Percentiles rank a stretch among this genome's conserved stretches.
phyloP scores from a whole-genome alignment of 2,329 filamentous ascomycete species.

The Cladosporium oxysporum region DNA sequence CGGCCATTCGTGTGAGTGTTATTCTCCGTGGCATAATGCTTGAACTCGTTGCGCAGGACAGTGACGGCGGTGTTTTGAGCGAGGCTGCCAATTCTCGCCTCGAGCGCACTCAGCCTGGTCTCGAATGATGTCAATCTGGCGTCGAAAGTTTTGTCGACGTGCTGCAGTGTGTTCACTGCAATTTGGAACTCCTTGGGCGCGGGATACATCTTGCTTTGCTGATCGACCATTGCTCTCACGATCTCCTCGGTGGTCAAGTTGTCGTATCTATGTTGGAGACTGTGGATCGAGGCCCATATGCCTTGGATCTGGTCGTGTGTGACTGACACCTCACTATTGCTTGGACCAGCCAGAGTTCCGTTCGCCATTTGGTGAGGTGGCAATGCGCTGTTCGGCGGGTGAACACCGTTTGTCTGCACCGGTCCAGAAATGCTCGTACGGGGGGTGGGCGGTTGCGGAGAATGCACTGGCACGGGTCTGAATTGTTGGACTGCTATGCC shows the following conservation, averaged over 20 bases:
- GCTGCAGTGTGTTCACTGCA: neutral
- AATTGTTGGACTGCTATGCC: neutral
- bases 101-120: neutral
- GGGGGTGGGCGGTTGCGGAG: neutral
- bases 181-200: slow-evolving; percentile 21
- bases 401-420: neutral
- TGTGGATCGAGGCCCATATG: slow-evolving; percentile 12
- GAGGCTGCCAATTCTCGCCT: neutral
- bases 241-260: slow-evolving; percentile 32
- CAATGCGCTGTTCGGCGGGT: neutral
- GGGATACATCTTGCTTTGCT: slow-evolving; percentile 29
- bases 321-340: neutral
- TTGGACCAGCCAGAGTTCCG: neutral
- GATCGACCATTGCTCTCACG: slow-evolving; percentile 27
- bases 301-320: neutral
- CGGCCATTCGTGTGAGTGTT: neutral
- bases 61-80: neutral
- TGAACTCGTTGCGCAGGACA: neutral
- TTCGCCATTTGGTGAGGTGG: neutral
- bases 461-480: neutral
- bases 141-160: neutral
- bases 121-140: neutral
- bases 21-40: neutral
- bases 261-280: slow-evolving; percentile 27
- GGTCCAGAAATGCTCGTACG: neutral